These are phyloP conservation scores for Alnus rubra DNA, from an alignment of 306 rosid genomes.

Conservation along the genomic window DNA sequence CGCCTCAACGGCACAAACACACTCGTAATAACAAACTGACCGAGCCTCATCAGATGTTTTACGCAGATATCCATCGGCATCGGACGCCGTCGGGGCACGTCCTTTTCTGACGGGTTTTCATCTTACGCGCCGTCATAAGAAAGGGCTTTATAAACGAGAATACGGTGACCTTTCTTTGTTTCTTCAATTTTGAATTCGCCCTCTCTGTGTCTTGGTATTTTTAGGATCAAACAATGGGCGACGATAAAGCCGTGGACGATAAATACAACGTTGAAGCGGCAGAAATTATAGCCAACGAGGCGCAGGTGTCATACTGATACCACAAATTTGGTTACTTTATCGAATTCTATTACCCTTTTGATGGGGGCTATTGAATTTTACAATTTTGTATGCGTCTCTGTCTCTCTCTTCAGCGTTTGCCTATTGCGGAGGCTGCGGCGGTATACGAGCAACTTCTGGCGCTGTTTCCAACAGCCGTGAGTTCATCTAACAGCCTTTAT, in stretches of 20 bases:
- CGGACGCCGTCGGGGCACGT: not conserved
- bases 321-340: not conserved
- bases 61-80: not conserved
- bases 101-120: not conserved
- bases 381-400: not conserved
- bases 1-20: no score
- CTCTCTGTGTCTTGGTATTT: not conserved
- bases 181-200: not conserved
- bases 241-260: conserved; percentile 33
- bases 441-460: conserved; percentile 84
- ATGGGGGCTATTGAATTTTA: conserved; percentile 1
- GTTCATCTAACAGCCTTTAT: conserved; percentile 34
- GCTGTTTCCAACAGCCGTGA: conserved; percentile 82
- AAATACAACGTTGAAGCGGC: conserved; percentile 75
- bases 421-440: conserved; percentile 79
- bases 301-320: conserved; percentile 45
- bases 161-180: not conserved
- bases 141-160: no score
- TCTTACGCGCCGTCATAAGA: no score
- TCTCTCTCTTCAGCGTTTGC: conserved; percentile 59
- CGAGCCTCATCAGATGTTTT: no score
- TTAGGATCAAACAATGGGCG: conserved; percentile 35
- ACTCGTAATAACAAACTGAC: no score
- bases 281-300: conserved; percentile 63
- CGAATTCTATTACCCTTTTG: not conserved